Conservation (phyloP, 1,139 yeast genomes). For the Kodamaea fungicola region DNA sequence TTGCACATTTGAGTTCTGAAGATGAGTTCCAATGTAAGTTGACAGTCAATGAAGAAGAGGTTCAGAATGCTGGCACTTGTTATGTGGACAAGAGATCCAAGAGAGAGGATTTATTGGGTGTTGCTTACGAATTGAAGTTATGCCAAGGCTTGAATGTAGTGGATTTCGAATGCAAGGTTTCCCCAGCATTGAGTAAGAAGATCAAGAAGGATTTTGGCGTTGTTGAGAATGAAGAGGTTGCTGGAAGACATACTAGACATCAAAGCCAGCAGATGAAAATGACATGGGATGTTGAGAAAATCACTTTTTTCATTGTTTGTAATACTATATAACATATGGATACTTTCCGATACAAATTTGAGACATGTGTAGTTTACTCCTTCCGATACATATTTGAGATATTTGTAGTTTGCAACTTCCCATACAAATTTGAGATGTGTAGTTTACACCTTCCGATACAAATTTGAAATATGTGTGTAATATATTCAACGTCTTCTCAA, state of each 20-base stretch:
- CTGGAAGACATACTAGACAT: conserved; percentile 46
- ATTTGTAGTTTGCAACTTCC: no score
- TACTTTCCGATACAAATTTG: neutral
- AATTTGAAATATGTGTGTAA: no score
- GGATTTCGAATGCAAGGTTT: conserved; percentile 45
- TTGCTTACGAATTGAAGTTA: conserved; percentile 49
- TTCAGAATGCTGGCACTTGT: conserved; percentile 36
- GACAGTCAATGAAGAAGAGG: conserved; percentile 49
- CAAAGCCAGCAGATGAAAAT: conserved; percentile 46
- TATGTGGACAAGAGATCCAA: conserved; percentile 26
- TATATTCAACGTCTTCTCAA: no score
- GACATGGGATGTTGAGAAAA: conserved; percentile 47
- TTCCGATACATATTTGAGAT: no score
- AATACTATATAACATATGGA: conserved; percentile 9
- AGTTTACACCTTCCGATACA: no score
- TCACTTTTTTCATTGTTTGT: conserved; percentile 29
- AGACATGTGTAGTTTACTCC: no score
- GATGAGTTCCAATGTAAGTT: conserved; percentile 45
- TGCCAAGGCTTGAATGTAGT: conserved; percentile 47
- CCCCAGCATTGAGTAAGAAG: conserved; percentile 34
- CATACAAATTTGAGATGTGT: no score
- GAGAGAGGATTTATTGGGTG: conserved; percentile 21
- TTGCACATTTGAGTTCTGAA: conserved; percentile 16
- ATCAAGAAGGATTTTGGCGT: conserved; percentile 24
- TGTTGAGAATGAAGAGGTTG: conserved; percentile 22